Conservation (phyloP, 306 rosid species). For the Acacia acuminata region DNA sequence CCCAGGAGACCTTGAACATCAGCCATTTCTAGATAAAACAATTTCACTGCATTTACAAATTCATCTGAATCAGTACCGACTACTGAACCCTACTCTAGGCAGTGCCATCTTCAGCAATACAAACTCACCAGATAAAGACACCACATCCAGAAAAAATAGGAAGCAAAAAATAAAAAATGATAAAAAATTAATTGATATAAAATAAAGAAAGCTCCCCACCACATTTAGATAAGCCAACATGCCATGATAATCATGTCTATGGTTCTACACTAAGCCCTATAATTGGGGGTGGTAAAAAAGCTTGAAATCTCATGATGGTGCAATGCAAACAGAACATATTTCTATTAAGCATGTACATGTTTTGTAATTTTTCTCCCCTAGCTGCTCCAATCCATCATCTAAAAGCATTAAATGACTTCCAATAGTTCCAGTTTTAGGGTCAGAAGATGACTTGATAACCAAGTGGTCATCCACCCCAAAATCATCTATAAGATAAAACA, state of each 20-base stretch:
- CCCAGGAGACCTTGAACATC: background rate
- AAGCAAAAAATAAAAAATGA: background rate
- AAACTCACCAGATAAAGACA: background rate
- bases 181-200: background rate
- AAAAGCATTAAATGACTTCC: background rate
- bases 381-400: background rate
- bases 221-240: background rate
- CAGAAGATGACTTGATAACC: background rate
- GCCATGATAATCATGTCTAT: background rate
- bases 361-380: background rate
- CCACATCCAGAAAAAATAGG: background rate
- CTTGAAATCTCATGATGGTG: background rate
- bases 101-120: background rate
- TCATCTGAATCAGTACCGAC: background rate
- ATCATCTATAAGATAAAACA: background rate
- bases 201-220: background rate
- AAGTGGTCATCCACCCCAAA: background rate
- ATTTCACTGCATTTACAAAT: background rate
- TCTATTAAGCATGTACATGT: background rate
- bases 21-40: background rate
- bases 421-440: background rate
- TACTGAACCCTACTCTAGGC: background rate
- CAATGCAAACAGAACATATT: background rate
- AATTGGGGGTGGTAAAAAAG: background rate
- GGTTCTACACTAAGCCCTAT: background rate